phyloP scores from a whole-genome alignment of 371 early-diverging fungal species.

The Lichtheimia corymbifera region DNA sequence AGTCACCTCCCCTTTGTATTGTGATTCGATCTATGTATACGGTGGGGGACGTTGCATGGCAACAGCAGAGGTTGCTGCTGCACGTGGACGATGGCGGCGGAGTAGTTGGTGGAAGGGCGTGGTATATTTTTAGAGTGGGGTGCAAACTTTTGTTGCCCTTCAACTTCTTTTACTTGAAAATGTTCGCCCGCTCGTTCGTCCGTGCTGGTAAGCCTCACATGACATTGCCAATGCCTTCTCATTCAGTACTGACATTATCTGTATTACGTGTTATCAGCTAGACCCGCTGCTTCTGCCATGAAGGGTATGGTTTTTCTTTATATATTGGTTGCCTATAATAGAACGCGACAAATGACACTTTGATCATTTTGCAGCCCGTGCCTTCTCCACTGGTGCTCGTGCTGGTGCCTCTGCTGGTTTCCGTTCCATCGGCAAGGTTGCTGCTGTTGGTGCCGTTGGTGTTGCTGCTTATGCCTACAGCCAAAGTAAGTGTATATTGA shows the following conservation, averaged over 20 bases:
- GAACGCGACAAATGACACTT: neutral
- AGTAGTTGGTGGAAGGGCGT: too few species aligned
- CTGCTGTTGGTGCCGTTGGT: conserved; percentile 51
- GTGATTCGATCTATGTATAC: too few species aligned
- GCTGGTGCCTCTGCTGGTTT: conserved; percentile 40
- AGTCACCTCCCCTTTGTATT: too few species aligned
- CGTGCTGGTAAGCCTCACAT: conserved; percentile 34
- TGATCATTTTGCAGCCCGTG: conserved; percentile 30
- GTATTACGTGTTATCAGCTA: conserved; percentile 8
- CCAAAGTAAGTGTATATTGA: conserved; percentile 29
- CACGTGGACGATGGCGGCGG: too few species aligned
- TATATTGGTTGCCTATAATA: too few species aligned
- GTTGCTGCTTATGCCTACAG: conserved; percentile 50
- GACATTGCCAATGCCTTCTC: neutral
- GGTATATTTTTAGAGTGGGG: too few species aligned
- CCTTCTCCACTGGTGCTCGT: conserved; percentile 52
- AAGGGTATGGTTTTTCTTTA: conserved; percentile 31
- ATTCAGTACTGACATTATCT: too few species aligned
- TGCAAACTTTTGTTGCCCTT: conserved; percentile 6
- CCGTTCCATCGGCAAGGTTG: conserved; percentile 33
- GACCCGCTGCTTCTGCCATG: conserved; percentile 37
- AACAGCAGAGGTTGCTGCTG: too few species aligned
- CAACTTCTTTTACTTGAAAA: conserved; percentile 19
- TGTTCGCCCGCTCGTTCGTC: conserved; percentile 47
- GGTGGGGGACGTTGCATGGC: too few species aligned